Conservation (phyloP, 805 yeast genomes). For the Zygosaccharomyces kombuchaensis region DNA sequence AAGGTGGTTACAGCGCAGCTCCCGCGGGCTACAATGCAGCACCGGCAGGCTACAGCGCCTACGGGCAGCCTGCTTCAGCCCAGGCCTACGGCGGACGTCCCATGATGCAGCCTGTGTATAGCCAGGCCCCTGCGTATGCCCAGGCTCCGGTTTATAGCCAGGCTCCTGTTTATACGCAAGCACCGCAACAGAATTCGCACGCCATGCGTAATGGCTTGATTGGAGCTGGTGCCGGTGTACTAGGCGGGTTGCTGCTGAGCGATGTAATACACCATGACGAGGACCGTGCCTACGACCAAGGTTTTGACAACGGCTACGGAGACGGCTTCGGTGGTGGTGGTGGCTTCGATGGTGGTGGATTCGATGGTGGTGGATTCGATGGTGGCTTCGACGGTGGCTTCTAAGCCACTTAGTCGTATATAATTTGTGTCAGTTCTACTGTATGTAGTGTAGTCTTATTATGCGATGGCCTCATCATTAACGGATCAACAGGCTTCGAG, state of each 20-base stretch:
- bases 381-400: slow-evolving; percentile 4
- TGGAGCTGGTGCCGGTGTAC: slow-evolving; percentile 56
- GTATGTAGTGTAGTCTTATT: background rate
- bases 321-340: slow-evolving; percentile 26
- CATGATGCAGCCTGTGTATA: slow-evolving; percentile 20
- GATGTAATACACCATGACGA: slow-evolving; percentile 37
- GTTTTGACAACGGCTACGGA: slow-evolving; percentile 22
- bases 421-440: background rate
- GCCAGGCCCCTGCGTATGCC: slow-evolving; percentile 1
- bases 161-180: slow-evolving; percentile 18
- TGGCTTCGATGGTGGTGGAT: slow-evolving; percentile 26
- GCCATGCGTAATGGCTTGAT: slow-evolving; percentile 40
- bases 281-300: slow-evolving; percentile 20
- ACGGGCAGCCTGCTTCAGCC: slow-evolving; percentile 31
- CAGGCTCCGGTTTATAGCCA: too few species aligned
- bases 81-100: slow-evolving; percentile 12
- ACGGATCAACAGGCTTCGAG: background rate
- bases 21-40: slow-evolving; percentile 11
- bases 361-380: slow-evolving; percentile 19
- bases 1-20: slow-evolving; percentile 7
- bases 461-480: background rate
- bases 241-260: slow-evolving; percentile 56
- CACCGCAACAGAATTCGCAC: slow-evolving; percentile 34
- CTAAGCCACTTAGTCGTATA: background rate
- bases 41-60: slow-evolving; percentile 27